Base-by-base conservation (phyloP, 345 rosid genomes). In the Populus euphratica region DNA sequence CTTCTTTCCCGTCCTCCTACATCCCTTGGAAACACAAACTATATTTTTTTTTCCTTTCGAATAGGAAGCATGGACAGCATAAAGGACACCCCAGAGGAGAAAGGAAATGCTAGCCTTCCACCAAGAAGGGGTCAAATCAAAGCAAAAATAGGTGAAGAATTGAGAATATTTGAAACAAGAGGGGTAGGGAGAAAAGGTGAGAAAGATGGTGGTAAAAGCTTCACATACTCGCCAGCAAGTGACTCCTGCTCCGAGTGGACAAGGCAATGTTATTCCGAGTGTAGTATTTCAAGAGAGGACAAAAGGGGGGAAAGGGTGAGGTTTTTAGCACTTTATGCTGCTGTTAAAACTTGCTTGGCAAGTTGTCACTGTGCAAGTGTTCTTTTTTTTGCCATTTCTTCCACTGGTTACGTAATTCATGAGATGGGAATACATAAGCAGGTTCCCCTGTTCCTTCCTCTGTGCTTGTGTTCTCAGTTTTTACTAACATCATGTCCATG, bases 11-110 rank as follows among this genome's bases (percentile, higher is more conserved):
- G 17, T 27, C 49, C 29, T 9, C 27, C 27, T n/a, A 8, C 4
- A n/a, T 59, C 63, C 63, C 29, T 10, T n/a, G 63, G 27, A 59
- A 59, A 59, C 63, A n/a, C 5, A 59, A 13, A 11, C 63, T 11
- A 0, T n/a, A 2, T 23, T 4, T 23, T 21, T n/a, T n/a, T 1
- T 3, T 25, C 25, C 29, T 59, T 1, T n/a, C 29, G 9, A 2
- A n/a, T 11, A 18, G n/a, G 25, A 44, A 62, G 20, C 9, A 75
- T 78, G 79, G 79, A 74, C 6, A 23, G 8, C 73, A 74, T 29
- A 16, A 50, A 9, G 8, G 56, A 11, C 25, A 67, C 66, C n/a
- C 39, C 20, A 47, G 73, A 8, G 64, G 44, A 35, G 36, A 65
- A n/a, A 64, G 23, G 47, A 39, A 69, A 66, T 5, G 12, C 4